Evolutionary conservation across 768 basidiomycete species (phyloP).

Genomic region (Tephrocybe rancida): DNA sequence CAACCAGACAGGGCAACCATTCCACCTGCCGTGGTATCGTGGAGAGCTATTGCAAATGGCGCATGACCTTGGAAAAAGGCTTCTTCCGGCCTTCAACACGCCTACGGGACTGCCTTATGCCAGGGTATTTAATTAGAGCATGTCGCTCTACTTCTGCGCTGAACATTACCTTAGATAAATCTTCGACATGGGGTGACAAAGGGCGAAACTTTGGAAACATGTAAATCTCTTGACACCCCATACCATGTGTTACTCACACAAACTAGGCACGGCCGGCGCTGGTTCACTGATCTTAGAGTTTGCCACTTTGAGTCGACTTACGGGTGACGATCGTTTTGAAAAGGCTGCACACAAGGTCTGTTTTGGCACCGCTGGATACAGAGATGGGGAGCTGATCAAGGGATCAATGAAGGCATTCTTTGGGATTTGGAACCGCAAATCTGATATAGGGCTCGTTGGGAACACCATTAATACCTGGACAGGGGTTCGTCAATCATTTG

Average conservation of each 20-base stretch:
- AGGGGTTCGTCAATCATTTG: constrained; percentile 55
- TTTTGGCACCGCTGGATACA: neutral
- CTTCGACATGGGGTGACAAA: constrained; percentile 74
- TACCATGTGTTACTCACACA: constrained; percentile 3
- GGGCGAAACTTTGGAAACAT: constrained; percentile 84
- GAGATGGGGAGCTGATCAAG: neutral
- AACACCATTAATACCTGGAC: constrained; percentile 86
- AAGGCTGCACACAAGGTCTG: constrained; percentile 72
- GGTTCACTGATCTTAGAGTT: constrained; percentile 95
- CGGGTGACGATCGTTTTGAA: constrained; percentile 89
- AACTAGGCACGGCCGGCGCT: constrained; percentile 84
- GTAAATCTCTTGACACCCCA: constrained; percentile 45
- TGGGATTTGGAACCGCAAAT: constrained; percentile 90
- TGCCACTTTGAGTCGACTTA: constrained; percentile 88
- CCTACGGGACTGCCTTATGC: constrained; percentile 93
- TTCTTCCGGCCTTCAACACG: constrained; percentile 91
- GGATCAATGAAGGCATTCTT: constrained; percentile 65
- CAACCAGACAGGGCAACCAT: constrained; percentile 62
- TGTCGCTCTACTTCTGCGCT: constrained; percentile 2
- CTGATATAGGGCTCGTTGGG: constrained; percentile 82
- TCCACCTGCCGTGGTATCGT: constrained; percentile 82
- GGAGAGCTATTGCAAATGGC: constrained; percentile 82
- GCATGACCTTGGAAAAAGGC: constrained; percentile 80
- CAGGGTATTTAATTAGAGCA: constrained; percentile 51
- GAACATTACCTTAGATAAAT: constrained; percentile 60